Evolutionary conservation across 768 basidiomycete genomes (phyloP).

Genomic region (Kwoniella shandongensis): DNA sequence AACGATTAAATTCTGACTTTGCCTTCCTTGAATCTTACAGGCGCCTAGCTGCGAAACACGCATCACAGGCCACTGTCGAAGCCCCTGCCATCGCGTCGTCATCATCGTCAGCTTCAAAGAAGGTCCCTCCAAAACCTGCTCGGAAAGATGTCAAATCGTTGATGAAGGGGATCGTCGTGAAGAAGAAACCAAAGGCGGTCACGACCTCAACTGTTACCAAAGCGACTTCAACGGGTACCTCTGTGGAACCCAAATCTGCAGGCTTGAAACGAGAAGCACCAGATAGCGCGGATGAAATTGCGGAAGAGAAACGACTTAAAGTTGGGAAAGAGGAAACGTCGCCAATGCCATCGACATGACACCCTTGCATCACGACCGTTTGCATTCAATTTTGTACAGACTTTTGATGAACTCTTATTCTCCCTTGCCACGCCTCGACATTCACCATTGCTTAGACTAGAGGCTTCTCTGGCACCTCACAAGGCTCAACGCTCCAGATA

Average conservation of each 20-base stretch:
- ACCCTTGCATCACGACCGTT: no score
- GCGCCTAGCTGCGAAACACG: constrained; percentile 30
- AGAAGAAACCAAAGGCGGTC: constrained; percentile 46
- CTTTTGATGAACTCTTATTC: background rate
- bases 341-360: background rate
- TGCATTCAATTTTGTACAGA: no score
- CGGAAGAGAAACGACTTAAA: constrained; percentile 14
- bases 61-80: constrained; percentile 13
- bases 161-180: constrained; percentile 51
- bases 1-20: no score
- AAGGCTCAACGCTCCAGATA: constrained; percentile 38
- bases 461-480: constrained; percentile 37
- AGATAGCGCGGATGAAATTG: background rate
- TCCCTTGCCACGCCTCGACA: background rate
- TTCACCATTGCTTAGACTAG: no score
- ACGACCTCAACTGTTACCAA: background rate
- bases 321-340: background rate
- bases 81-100: constrained; percentile 8
- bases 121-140: constrained; percentile 36
- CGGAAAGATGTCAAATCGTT: constrained; percentile 50
- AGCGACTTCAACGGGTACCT: background rate
- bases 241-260: background rate
- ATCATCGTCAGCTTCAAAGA: constrained; percentile 14
- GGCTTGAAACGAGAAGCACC: constrained; percentile 12
- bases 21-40: no score